Conservation (phyloP, 345 rosid species). For the Angophora floribunda region DNA sequence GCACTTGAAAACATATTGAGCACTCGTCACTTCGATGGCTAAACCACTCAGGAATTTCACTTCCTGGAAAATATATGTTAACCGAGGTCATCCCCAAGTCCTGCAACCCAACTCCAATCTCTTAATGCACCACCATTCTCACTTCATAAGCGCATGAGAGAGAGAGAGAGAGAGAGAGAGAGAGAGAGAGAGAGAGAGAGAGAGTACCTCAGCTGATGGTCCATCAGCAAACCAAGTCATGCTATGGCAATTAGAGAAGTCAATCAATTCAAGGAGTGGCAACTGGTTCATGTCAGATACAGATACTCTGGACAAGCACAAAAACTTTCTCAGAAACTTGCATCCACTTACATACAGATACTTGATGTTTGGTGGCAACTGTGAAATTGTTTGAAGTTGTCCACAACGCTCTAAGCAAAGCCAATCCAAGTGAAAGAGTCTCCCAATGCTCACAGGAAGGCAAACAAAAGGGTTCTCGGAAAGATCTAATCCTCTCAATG, state of each 20-base stretch:
- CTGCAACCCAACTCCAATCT: background rate
- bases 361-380: background rate
- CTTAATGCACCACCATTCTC: background rate
- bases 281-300: background rate
- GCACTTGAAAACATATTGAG: background rate
- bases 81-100: background rate
- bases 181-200: background rate
- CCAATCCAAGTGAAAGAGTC: background rate
- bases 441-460: background rate
- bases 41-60: background rate
- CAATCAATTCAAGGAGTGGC: background rate
- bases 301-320: background rate
- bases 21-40: background rate
- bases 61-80: background rate
- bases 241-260: background rate
- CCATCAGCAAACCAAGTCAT: background rate
- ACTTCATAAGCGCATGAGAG: background rate
- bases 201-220: background rate
- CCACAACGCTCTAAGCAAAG: background rate
- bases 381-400: background rate
- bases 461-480: background rate
- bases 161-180: background rate
- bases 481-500: background rate
- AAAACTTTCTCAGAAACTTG: background rate
- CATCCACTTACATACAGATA: accelerated